Evolutionary conservation across 1,284 basidiomycete species (phyloP).

Genomic region (Apiotrichum gracile): DNA sequence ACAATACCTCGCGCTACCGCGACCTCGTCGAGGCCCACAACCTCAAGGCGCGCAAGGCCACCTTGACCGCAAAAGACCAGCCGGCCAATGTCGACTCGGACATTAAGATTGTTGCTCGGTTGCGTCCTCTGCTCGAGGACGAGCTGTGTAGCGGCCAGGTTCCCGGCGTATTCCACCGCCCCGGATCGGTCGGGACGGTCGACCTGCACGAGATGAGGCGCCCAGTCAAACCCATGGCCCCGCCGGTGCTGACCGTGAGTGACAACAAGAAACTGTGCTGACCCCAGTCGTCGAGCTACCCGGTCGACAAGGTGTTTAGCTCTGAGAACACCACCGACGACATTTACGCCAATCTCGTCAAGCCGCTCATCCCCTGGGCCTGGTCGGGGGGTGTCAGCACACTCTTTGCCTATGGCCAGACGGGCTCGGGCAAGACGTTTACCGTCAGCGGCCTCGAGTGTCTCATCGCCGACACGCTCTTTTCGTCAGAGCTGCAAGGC

Average conservation of each 20-base stretch:
- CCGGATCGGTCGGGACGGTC: not conserved
- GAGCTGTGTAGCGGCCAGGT: not conserved
- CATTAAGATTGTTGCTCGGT: not conserved
- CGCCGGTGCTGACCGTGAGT: not conserved
- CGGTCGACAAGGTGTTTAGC: not conserved
- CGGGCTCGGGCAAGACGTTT: conserved; percentile 2
- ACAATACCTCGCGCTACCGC: not conserved
- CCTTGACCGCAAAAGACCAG: not conserved
- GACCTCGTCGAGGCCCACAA: not conserved
- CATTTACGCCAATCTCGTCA: not conserved
- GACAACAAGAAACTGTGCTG: not conserved
- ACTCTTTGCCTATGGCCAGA: conserved; percentile 4
- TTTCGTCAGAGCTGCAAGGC: not conserved
- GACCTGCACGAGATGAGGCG: not conserved
- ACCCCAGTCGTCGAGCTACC: not conserved
- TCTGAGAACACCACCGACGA: not conserved
- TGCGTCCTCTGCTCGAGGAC: not conserved
- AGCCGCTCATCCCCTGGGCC: not conserved
- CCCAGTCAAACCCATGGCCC: not conserved
- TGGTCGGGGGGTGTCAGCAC: conserved; percentile 1
- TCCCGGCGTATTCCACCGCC: not conserved
- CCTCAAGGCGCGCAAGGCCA: not conserved
- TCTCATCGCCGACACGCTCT: not conserved
- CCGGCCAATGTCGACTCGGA: not conserved
- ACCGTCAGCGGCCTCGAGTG: not conserved